phyloP scores from a whole-genome alignment of 2,329 filamentous ascomycete genomes.

The Colletotrichum orchidophilum region DNA sequence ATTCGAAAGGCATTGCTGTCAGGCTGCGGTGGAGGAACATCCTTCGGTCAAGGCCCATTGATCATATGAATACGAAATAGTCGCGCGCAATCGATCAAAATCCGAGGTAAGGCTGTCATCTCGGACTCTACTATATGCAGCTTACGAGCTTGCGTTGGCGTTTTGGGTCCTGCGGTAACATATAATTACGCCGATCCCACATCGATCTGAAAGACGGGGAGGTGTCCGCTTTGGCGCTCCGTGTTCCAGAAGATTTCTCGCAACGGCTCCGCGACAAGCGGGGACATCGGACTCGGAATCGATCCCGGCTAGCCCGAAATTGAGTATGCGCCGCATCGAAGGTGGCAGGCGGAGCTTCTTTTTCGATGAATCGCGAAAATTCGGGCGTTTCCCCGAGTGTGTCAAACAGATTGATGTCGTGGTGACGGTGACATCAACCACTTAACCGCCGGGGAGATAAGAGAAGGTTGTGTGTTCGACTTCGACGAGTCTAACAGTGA shows the following conservation, averaged over 20 bases:
- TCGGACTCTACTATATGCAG: not conserved
- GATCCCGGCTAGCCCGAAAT: not conserved
- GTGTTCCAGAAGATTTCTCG: not conserved
- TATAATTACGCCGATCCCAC: not conserved
- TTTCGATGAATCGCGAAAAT: not conserved
- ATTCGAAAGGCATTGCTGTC: not conserved
- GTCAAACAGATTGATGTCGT: not conserved
- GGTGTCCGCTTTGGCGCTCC: not conserved
- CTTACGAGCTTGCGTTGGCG: not conserved
- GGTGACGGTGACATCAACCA: not conserved
- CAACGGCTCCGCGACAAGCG: not conserved
- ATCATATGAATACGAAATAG: not conserved
- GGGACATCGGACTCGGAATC: not conserved
- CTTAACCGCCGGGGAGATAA: not conserved
- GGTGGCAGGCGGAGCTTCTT: not conserved
- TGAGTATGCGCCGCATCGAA: not conserved
- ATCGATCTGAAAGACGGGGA: not conserved
- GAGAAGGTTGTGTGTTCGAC: not conserved
- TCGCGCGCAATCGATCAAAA: not conserved
- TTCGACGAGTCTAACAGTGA: not conserved
- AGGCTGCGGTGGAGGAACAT: no score
- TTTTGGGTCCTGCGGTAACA: not conserved
- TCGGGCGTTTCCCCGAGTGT: not conserved
- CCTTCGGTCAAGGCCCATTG: not conserved
- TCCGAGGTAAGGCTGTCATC: not conserved